Base-by-base conservation (phyloP, 192 early-diverging fungal genomes). In the Geranomyces variabilis region DNA sequence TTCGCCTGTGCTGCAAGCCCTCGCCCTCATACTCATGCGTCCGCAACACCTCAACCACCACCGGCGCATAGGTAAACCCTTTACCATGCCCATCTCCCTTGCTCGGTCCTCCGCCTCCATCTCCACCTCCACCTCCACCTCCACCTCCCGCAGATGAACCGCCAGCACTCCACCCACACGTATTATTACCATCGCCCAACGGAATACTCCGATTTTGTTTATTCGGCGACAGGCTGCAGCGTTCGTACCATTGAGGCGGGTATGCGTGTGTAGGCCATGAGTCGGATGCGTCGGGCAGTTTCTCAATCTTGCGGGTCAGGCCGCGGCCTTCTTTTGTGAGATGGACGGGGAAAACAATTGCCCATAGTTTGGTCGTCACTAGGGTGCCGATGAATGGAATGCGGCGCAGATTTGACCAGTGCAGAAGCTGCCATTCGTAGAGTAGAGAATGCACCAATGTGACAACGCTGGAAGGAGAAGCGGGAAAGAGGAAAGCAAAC, bases 361-460 rank as follows among this genome's bases (percentile, higher is more conserved):
- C 22, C 26, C 51, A 74, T 14, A 15, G 17, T 15, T 49, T 9
- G 31, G 21, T 28, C 8, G 7, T 12, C 30, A 67, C 13, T 24
- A 66, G 30, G 9, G n/a, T 26, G 19, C 53, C 41, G 6, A 60
- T 0, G 26, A 44, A 10, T 21, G 49, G 49, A 13, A 67, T 5
- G 21, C 22, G 26, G 43, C 15, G 17, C 22, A 74, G 57, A n/a
- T 47, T 15, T n/a, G 21, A 12, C 63, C 63, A 74, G 24, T 59
- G 47, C 4, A 74, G 31, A 0, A 74, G 72, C 43, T 74, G 72
- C 49, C 30, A 66, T 49, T 74, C 72, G 41, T 58, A 74, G 10
- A 74, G 6, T 5, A 74, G 43, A 33, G 31, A 45, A 36, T 74
- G 72, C 5, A 29, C 68, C 31, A 61, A 36, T 0, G 41, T 29